phyloP scores from a whole-genome alignment of 2,329 filamentous ascomycete species.

The Fusarium nelsonii region DNA sequence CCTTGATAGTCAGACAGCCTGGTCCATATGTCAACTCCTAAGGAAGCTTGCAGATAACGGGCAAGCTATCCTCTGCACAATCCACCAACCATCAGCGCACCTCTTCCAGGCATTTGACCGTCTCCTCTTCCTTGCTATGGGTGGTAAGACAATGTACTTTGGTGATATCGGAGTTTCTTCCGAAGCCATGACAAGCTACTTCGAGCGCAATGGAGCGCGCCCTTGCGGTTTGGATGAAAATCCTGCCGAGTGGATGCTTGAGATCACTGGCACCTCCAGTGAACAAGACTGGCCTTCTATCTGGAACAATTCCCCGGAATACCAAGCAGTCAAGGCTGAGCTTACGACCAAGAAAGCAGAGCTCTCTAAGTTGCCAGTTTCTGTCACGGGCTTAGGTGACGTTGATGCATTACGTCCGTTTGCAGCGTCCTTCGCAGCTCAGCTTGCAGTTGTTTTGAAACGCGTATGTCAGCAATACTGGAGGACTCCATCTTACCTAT shows the following conservation, averaged over 20 bases:
- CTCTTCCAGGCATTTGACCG: slow-evolving; percentile 64
- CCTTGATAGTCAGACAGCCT: slow-evolving; percentile 79
- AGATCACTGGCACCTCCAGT: slow-evolving; percentile 56
- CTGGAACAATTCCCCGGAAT: slow-evolving; percentile 57
- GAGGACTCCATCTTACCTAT: slow-evolving; percentile 68
- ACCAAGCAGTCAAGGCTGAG: slow-evolving; percentile 35
- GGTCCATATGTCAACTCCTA: slow-evolving; percentile 78
- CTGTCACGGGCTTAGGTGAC: slow-evolving; percentile 42
- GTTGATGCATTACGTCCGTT: slow-evolving; percentile 19
- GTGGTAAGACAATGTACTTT: slow-evolving; percentile 70
- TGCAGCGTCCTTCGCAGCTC: slow-evolving; percentile 47
- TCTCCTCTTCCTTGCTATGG: slow-evolving; percentile 65
- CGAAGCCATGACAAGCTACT: slow-evolving; percentile 64
- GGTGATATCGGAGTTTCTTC: slow-evolving; percentile 58
- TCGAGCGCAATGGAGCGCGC: slow-evolving; percentile 70
- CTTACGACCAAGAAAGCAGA: slow-evolving; percentile 2
- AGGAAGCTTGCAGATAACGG: slow-evolving; percentile 68
- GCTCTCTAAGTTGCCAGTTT: slow-evolving; percentile 9
- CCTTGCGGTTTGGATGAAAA: slow-evolving; percentile 67
- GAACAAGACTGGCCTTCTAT: slow-evolving; percentile 58
- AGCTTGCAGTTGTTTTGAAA: slow-evolving; percentile 53
- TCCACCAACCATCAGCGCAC: slow-evolving; percentile 60
- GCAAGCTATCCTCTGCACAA: slow-evolving; percentile 60
- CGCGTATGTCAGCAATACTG: slow-evolving; percentile 50
- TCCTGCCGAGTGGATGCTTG: slow-evolving; percentile 76